These are phyloP conservation scores for Pseudogymnoascus pannorum DNA, from an alignment of 2,329 filamentous ascomycete species.

Conservation along the genomic window DNA sequence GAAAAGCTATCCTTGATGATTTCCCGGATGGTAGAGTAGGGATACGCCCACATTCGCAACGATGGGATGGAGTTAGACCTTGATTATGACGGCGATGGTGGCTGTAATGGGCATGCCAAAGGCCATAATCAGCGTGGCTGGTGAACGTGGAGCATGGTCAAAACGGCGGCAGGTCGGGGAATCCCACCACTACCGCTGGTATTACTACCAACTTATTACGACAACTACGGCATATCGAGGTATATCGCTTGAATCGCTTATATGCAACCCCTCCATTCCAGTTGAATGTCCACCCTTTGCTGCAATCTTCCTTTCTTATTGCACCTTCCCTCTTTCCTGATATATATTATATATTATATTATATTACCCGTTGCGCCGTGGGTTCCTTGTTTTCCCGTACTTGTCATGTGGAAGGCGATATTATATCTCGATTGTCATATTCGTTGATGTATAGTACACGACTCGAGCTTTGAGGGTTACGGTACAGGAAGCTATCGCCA, in stretches of 20 bases:
- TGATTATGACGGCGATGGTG: not conserved
- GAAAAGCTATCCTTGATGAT: not conserved
- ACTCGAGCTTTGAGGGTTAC: too few relatives aligned
- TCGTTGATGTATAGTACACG: not conserved
- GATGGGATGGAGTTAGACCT: not conserved
- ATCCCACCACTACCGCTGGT: not conserved
- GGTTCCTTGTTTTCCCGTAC: not conserved
- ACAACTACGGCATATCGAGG: not conserved
- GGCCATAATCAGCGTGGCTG: not conserved
- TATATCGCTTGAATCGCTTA: conserved; percentile 5
- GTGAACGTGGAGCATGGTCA: not conserved
- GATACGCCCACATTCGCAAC: not conserved
- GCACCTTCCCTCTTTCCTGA: not conserved
- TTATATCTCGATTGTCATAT: not conserved
- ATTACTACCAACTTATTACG: not conserved
- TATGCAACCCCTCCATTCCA: conserved; percentile 7
- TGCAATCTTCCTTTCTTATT: conserved; percentile 8
- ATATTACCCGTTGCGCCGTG: not conserved
- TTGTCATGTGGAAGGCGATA: conserved; percentile 3
- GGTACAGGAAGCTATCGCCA: not conserved
- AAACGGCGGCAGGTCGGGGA: not conserved
- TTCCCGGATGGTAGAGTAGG: not conserved
- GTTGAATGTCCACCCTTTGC: not conserved
- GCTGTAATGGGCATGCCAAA: not conserved
- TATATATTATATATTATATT: not conserved